Base-by-base conservation (phyloP, 495 filamentous ascomycete species). In the Hapsidospora chrysogenum region DNA sequence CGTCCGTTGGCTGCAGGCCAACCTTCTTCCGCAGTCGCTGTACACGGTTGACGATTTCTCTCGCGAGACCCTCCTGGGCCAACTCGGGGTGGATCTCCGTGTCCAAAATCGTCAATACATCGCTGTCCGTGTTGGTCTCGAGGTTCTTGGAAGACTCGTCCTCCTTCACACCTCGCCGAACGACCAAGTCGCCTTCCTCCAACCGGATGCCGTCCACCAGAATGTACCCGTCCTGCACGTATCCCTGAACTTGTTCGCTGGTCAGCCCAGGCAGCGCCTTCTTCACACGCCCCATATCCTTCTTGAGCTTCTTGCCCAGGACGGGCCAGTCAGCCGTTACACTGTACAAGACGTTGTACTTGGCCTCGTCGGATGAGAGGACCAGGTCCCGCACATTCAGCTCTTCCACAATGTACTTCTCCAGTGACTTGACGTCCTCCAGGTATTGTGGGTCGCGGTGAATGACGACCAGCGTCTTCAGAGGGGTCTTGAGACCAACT, bases 251-350 rank as follows among this genome's bases (percentile, higher is more conserved):
- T 41, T 94, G 66, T 10, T 82, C 70, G 39, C 76, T 85, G 15
- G 70, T 80, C 31, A 97, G 60, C 30, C 56, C 61, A 14, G 87
- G 86, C 28, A 97, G 61, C 13, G 82, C 85, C 52, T 89, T 92
- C 62, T 85, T 86, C 36, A 96, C 85, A 53, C 74, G 84, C 43
- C 74, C 73, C 33, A 77, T 80, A 46, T 87, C 89, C 60, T 92
- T 95, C 68, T 83, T 92, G 35, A 96, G 66, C 60, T 95, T 96
- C 72, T 94, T 93, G 39, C 89, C 89, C 23, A 97, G 68, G 0
- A 78, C 82, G 2, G 87, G 79, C 82, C 86, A 95, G 56, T 97
- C 89, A 7, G 84, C 89, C 19, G 66, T 65, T 28, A 82, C 80
- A 38, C 76, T 80, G 61, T 94, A 93, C 46, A 87, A 79, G 14